Evolutionary conservation across 371 early-diverging fungal species (phyloP), one percentile per base, ranked within the genome.

Genomic region (Syncephalastrum sp.): DNA sequence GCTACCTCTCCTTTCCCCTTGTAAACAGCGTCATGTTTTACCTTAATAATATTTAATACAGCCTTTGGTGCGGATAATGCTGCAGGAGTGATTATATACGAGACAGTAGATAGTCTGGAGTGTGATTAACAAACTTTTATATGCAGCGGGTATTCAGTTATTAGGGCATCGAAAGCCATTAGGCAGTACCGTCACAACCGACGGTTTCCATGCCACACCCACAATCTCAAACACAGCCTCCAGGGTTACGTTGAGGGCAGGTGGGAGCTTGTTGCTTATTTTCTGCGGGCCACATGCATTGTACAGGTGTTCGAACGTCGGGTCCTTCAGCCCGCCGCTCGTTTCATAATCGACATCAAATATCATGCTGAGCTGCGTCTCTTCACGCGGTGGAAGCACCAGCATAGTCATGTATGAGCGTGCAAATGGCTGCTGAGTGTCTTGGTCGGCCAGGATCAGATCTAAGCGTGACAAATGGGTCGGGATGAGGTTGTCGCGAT

Each of bases 191-290:
- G 63, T 58, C 1, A 60, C 61, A 19, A 59, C 48, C 7, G 62
- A 47, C 4, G 71, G 74, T 24, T 62, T 65, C 74, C 74, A 74
- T n/a, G 61, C 48, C 46, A 74, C 64, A 4, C 74, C 74, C 50
- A 58, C 60, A 14, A 74, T 59, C 45, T 66, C 61, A 57, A 74
- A 68, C 24, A 56, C 55, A 14, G 70, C 68, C 74, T 60, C 59
- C 29, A 64, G 56, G 3, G 64, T 58, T 24, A 68, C 56, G 56
- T 63, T 68, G n/a, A 68, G 47, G 13, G 61, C 59, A 21, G 64
- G 60, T 15, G 68, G 59, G 15, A 48, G 43, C 8, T 33, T 15
- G 13, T 42, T 50, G 23, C 56, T 54, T 8, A 57, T 21, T 13
- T 42, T 29, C 21, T 57, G 63, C 17, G 53, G 57, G 21, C 63